Percentiles rank a stretch among this genome's conserved stretches.
Evolutionary conservation across 176 grass and related monocot genomes (phyloP).

Genomic region (Lolium multiflorum): DNA sequence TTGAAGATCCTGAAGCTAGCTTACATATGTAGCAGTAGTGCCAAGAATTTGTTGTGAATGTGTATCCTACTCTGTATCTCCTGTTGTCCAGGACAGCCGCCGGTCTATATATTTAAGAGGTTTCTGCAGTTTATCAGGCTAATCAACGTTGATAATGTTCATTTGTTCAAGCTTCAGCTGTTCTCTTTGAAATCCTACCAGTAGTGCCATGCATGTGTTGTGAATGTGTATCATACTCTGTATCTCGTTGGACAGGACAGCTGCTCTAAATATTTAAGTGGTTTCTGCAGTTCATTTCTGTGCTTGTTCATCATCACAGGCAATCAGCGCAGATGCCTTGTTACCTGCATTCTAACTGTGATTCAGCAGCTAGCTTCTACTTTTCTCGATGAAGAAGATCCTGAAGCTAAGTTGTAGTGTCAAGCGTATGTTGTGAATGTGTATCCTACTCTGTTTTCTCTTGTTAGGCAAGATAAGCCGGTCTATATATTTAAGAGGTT

Average conservation of each 20-base stretch:
- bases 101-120: background rate
- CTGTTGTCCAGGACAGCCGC: background rate
- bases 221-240: constrained; percentile 6
- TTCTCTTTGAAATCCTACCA: background rate
- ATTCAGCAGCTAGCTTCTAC: no score
- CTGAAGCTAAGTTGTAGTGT: no score
- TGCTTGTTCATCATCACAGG: no score
- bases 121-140: background rate
- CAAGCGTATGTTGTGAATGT: no score
- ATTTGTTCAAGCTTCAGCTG: constrained; percentile 31
- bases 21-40: background rate
- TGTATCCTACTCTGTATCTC: constrained; percentile 27
- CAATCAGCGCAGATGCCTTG: no score
- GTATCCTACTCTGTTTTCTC: no score
- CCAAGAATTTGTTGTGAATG: background rate
- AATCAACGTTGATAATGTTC: background rate
- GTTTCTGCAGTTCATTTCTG: no score
- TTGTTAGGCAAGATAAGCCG: background rate
- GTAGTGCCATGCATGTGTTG: background rate
- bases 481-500: background rate
- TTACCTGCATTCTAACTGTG: no score
- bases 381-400: no score
- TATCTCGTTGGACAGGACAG: constrained; percentile 11
- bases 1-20: constrained; percentile 16
- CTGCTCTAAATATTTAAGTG: background rate